phyloP scores from a whole-genome alignment of 2,329 filamentous ascomycete genomes.

The Sporothrix phasma region DNA sequence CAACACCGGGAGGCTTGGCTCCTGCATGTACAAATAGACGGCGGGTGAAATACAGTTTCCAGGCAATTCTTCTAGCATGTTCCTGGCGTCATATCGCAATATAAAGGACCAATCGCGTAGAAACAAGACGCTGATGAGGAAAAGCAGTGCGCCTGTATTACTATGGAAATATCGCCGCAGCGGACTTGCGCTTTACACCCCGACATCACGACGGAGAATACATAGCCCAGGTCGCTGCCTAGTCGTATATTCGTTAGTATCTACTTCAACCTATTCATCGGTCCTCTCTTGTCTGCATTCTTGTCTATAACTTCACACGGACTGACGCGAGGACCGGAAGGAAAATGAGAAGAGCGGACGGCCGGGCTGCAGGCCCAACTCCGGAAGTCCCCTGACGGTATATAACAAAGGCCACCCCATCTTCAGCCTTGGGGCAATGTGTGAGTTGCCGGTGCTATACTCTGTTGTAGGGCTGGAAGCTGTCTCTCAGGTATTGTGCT shows the following conservation, averaged over 20 bases:
- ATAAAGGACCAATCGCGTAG: too few relatives aligned
- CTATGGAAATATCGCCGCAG: neutral
- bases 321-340: neutral
- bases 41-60: neutral
- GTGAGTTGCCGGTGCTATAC: neutral
- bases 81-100: neutral
- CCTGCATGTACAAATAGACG: neutral
- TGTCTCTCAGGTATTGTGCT: neutral
- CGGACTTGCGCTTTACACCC: too few relatives aligned
- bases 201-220: conserved; percentile 8
- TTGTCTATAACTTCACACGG: neutral
- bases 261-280: too few relatives aligned
- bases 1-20: neutral
- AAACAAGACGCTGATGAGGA: too few relatives aligned
- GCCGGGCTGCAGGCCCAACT: neutral
- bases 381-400: neutral
- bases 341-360: neutral
- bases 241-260: too few relatives aligned
- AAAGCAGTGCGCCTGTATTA: too few relatives aligned
- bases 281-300: neutral
- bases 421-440: neutral
- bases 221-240: neutral
- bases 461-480: neutral
- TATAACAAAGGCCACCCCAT: neutral
- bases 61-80: neutral